phyloP scores from a whole-genome alignment of 495 filamentous ascomycete genomes.

The Aspergillus haitiensis region DNA sequence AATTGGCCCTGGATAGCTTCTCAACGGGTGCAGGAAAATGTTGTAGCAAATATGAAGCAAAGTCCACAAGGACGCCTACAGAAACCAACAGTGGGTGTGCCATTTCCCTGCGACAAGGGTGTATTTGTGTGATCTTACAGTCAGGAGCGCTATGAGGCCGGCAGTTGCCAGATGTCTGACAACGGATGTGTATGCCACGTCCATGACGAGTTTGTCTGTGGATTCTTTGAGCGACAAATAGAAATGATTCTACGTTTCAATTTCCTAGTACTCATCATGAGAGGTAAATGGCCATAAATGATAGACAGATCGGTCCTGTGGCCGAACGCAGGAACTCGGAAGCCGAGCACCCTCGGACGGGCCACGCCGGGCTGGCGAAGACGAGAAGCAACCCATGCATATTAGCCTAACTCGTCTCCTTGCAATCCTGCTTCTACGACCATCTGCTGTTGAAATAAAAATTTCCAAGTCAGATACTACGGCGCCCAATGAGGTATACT shows the following conservation, averaged over 20 bases:
- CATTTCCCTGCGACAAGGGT: not conserved
- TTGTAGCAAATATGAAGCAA: conserved; percentile 1
- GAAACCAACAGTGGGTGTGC: not conserved
- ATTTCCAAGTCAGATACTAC: not conserved
- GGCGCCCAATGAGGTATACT: not conserved
- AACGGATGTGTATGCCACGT: not conserved
- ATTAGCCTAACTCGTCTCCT: not conserved
- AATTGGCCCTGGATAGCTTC: not conserved
- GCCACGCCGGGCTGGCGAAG: not conserved
- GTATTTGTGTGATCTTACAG: not conserved
- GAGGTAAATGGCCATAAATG: not conserved
- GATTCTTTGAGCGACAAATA: not conserved
- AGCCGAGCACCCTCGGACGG: not conserved
- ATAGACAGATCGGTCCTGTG: not conserved
- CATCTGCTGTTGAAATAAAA: not conserved
- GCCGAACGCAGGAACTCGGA: not conserved
- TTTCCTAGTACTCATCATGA: not conserved
- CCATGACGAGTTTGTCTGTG: not conserved
- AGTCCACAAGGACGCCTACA: not conserved
- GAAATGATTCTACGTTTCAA: no score
- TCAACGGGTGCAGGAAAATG: not conserved
- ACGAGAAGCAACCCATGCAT: not conserved
- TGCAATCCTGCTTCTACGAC: no score
- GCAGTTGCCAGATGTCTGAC: not conserved
- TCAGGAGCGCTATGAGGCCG: not conserved